Percentiles rank a stretch among this genome's conserved stretches.
Conservation (phyloP, 2,329 filamentous ascomycete species). For the Penicillium brasilianum region DNA sequence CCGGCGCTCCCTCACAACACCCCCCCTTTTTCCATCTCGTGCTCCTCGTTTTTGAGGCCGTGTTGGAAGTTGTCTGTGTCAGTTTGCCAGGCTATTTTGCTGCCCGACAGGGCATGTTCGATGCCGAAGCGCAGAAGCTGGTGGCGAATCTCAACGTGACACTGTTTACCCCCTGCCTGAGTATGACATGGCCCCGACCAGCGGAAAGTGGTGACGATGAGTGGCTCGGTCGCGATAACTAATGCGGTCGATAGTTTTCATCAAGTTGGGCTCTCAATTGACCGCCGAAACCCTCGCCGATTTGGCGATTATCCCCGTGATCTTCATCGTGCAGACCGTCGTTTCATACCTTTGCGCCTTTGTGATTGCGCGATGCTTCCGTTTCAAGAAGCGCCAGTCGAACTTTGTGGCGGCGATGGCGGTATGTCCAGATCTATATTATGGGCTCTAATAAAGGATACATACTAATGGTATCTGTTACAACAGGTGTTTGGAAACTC, state of each 20-base stretch:
- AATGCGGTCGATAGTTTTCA: slow-evolving; percentile 71
- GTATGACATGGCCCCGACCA: slow-evolving; percentile 56
- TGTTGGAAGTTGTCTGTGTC: slow-evolving; percentile 93
- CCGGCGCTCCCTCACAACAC: slow-evolving; percentile 45
- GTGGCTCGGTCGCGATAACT: neutral
- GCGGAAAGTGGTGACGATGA: neutral
- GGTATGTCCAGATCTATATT: slow-evolving; percentile 48
- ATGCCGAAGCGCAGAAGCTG: slow-evolving; percentile 95
- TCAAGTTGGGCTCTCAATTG: slow-evolving; percentile 92
- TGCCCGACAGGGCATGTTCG: slow-evolving; percentile 87
- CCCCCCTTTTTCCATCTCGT: slow-evolving; percentile 65
- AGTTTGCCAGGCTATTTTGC: slow-evolving; percentile 93
- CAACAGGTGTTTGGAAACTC: slow-evolving; percentile 88
- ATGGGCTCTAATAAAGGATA: neutral
- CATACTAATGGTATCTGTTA: neutral
- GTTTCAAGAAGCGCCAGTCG: slow-evolving; percentile 80
- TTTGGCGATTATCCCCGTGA: slow-evolving; percentile 90
- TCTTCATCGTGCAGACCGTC: slow-evolving; percentile 85
- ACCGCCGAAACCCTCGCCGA: slow-evolving; percentile 89
- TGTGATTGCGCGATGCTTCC: slow-evolving; percentile 72
- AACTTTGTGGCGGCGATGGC: slow-evolving; percentile 99
- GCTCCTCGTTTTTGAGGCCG: slow-evolving; percentile 89
- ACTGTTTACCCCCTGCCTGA: slow-evolving; percentile 95
- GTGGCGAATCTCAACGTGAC: slow-evolving; percentile 94
- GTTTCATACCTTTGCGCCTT: slow-evolving; percentile 82